Base-by-base conservation (phyloP, 2,329 filamentous ascomycete genomes). In the Dactylellina drechsleri region DNA sequence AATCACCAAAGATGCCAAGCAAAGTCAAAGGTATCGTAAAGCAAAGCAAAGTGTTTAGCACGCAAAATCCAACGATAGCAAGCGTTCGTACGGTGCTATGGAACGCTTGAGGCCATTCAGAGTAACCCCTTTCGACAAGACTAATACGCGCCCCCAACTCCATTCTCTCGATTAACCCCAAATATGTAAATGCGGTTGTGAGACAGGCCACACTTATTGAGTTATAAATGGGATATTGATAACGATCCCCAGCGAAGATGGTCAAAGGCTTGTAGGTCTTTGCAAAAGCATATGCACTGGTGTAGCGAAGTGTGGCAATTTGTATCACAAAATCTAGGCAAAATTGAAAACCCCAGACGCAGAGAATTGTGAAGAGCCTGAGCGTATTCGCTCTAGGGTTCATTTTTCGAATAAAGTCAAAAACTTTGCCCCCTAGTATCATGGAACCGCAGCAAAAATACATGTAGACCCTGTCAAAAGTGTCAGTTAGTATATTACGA, bases 361-460 rank as follows among this genome's bases (percentile, higher is more conserved):
- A 36, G 10, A 36, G 5, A 36, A 13, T 45, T 13, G 47, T n/a
- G 8, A 43, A 12, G 12, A 18, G 53, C 45, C 28, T 2, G 15
- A 36, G 5, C 1, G 31, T 31, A n/a, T 56, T 20, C 40, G 54
- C 47, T 28, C 41, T 47, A 28, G 54, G 31, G 45, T 23, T 15
- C 12, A 40, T 54, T 10, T 28, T 16, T 36, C 49, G 36, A 8
- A 60, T 36, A 18, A 47, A 36, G 13, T 12, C 18, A 16, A 49
- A 15, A 54, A 61, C 18, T 23, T 36, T 47, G 26, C 50, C 47
- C 10, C 49, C 36, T 2, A 54, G 40, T 40, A 54, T 10, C 12
- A 36, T 59, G n/a, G 65, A 68, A 52, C 56, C 47, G 52, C 65
- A 68, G 47, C 56, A 61, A 45, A 68, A 68, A 49, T 68, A 67